Evolutionary conservation across 139 green algal genomes (phyloP).

Genomic region (Coelastrella sp.): DNA sequence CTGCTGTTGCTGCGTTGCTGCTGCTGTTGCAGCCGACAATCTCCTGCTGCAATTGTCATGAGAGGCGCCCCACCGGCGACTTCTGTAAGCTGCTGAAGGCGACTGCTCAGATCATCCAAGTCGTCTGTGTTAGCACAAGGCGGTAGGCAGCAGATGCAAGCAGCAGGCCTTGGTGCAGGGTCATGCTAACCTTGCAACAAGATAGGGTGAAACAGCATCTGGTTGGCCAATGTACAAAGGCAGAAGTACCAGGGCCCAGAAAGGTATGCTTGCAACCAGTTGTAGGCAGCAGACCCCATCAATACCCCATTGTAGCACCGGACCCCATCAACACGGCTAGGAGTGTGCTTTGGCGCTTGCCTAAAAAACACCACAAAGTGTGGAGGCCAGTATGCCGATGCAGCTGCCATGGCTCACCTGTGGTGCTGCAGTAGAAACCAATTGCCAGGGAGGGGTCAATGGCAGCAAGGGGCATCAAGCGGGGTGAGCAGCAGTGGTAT

Average conservation of each 20-base stretch:
- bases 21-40: neutral
- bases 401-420: slow-evolving; percentile 25
- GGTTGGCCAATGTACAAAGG: too few species aligned
- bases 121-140: slow-evolving; percentile 54
- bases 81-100: slow-evolving; percentile 60
- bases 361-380: too few species aligned
- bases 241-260: too few species aligned
- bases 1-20: neutral
- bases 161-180: too few species aligned
- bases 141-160: neutral
- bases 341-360: too few species aligned
- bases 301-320: too few species aligned
- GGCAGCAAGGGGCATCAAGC: slow-evolving; percentile 69
- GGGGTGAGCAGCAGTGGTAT: slow-evolving; percentile 59
- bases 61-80: slow-evolving; percentile 64
- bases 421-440: slow-evolving; percentile 81
- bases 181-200: too few species aligned
- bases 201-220: too few species aligned
- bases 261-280: too few species aligned
- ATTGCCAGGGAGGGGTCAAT: slow-evolving; percentile 91
- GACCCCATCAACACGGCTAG: too few species aligned
- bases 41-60: slow-evolving; percentile 52
- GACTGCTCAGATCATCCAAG: slow-evolving; percentile 61
- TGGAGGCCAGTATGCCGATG: too few species aligned
- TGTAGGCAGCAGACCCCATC: too few species aligned